Evolutionary conservation across 495 filamentous ascomycete genomes (phyloP), one percentile per base, ranked within the genome.

Genomic region (Daldinia concentrica): DNA sequence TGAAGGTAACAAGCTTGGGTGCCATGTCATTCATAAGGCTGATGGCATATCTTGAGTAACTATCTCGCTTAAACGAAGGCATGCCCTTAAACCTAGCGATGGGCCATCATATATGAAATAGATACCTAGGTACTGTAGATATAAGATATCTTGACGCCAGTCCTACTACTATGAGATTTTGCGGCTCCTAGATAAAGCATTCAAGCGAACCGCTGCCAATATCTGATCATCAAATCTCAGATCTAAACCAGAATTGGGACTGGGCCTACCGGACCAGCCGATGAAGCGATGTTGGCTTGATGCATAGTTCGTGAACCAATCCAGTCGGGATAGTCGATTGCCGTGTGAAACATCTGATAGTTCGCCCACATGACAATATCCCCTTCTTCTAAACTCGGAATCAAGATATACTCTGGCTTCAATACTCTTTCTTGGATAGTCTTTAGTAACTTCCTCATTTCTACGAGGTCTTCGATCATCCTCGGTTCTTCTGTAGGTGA

Each of bases 321-420:
- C 14, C 56, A 68, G 22, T 66, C 62, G 5, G 78, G 76, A 64
- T 79, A 80, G 56, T 80, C 78, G 50, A 80, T 67, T n/a, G 77
- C 77, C 3, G 78, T 78, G 61, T 80, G 76, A 55, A 79, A 79
- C 58, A 78, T 58, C 50, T 76, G 73, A 36, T 79, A 78, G 62
- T 80, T 80, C 17, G 76, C 77, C 78, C 77, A 80, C 54, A 76
- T 72, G 36, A 75, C 73, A 56, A 80, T 77, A 63, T 79, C 78
- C 6, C 78, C 78, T 54, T 78, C 76, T 17, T 77, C 76, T 17
- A 71, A 7, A n/a, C 34, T 55, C 43, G 74, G 68, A 37, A 77
- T 77, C 30, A 74, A 36, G 50, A 77, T 72, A 51, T 69, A 74
- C 69, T 77, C 72, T 6, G 72, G 74, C 50, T 66, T 68, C 32